These are phyloP conservation scores for Fusarium sp. DNA, from an alignment of 2,329 filamentous ascomycete species.

Conservation along the genomic window DNA sequence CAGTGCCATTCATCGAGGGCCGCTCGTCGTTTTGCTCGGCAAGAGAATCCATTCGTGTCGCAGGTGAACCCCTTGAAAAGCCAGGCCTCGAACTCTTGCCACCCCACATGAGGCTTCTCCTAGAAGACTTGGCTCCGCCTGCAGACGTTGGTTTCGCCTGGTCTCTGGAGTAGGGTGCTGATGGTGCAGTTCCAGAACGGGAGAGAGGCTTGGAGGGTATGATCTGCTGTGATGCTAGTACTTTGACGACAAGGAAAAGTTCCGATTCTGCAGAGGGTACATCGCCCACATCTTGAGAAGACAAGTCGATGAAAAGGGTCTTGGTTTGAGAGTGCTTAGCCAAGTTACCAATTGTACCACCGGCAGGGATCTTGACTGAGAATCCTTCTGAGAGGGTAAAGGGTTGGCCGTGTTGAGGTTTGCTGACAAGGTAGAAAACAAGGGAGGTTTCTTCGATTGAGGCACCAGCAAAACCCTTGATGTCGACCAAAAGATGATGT, in stretches of 20 bases:
- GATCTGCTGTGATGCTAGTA: slow-evolving; percentile 70
- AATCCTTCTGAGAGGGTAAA: slow-evolving; percentile 85
- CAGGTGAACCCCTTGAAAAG: slow-evolving; percentile 62
- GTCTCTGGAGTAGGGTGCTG: slow-evolving; percentile 57
- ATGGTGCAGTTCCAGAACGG: slow-evolving; percentile 60
- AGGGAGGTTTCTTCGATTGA: slow-evolving; percentile 80
- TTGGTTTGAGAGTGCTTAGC: slow-evolving; percentile 75
- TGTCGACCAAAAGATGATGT: slow-evolving; percentile 84
- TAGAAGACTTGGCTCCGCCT: slow-evolving; percentile 63
- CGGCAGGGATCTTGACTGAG: slow-evolving; percentile 78
- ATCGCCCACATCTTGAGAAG: slow-evolving; percentile 76
- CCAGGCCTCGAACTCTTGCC: slow-evolving; percentile 65
- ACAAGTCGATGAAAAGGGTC: slow-evolving; percentile 89
- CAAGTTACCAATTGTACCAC: slow-evolving; percentile 75
- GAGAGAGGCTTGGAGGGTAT: slow-evolving; percentile 59
- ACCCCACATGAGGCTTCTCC: slow-evolving; percentile 77
- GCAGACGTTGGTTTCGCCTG: slow-evolving; percentile 60
- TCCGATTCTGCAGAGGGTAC: slow-evolving; percentile 72
- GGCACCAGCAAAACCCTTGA: slow-evolving; percentile 83
- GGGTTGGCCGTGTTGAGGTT: slow-evolving; percentile 70
- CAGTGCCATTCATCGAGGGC: slow-evolving; percentile 49
- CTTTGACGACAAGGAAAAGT: slow-evolving; percentile 84
- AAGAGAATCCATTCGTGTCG: slow-evolving; percentile 66
- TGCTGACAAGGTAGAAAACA: slow-evolving; percentile 80
- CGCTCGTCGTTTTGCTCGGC: slow-evolving; percentile 61